Percentiles rank a stretch among this genome's conserved stretches.
phyloP scores from a whole-genome alignment of 257 asterid genomes.

The Solanum chilense region DNA sequence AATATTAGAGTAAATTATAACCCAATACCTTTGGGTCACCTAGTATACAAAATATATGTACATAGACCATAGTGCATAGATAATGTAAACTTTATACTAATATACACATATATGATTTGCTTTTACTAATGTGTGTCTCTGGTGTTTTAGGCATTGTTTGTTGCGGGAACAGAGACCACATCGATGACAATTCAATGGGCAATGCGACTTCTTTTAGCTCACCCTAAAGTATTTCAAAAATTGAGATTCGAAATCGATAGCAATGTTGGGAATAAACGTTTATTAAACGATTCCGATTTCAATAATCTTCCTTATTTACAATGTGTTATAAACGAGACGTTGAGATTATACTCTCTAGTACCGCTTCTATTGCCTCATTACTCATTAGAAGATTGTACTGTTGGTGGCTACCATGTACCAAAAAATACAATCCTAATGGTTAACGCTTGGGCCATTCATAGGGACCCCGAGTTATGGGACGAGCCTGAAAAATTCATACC shows the following conservation, averaged over 20 bases:
- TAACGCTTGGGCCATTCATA: conserved; percentile 45
- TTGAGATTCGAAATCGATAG: conserved; percentile 38
- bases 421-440: conserved; percentile 26
- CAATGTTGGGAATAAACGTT: conserved; percentile 21
- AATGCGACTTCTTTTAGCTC: conserved; percentile 27
- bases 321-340: conserved; percentile 37
- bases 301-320: conserved; percentile 39
- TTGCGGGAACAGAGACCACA: conserved; percentile 50
- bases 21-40: neutral
- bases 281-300: conserved; percentile 35
- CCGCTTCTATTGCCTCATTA: conserved; percentile 45
- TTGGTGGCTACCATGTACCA: conserved; percentile 34
- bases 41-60: neutral
- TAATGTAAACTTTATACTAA: too few species aligned
- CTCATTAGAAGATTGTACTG: conserved; percentile 20
- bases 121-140: too few species aligned
- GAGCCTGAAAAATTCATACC: conserved; percentile 35
- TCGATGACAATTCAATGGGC: conserved; percentile 29
- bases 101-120: too few species aligned
- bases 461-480: conserved; percentile 49
- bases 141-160: conserved; percentile 21
- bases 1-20: neutral
- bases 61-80: neutral
- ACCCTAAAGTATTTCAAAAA: conserved; percentile 21
- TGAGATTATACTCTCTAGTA: conserved; percentile 31